Conservation (phyloP, 192 early-diverging fungal genomes). For the Coemansia sp. region DNA sequence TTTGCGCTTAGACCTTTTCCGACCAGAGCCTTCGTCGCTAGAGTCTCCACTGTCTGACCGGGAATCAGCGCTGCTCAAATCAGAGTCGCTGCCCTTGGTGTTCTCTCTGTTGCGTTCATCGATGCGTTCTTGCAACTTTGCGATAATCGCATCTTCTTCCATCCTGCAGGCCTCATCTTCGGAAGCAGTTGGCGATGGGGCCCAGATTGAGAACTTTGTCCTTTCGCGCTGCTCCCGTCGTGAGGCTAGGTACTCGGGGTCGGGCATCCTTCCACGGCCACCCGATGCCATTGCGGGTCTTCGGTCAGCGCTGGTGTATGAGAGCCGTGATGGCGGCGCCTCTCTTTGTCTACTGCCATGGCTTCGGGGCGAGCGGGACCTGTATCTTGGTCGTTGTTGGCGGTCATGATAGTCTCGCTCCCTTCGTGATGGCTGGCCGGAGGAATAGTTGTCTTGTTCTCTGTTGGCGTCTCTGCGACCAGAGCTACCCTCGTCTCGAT, state of each 20-base stretch:
- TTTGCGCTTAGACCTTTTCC: neutral
- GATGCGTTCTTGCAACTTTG: constrained; percentile 20
- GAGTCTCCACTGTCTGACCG: constrained; percentile 12
- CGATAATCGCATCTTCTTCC: constrained; percentile 34
- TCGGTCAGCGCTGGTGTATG: neutral
- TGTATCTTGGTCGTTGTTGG: neutral
- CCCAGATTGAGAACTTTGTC: constrained; percentile 56
- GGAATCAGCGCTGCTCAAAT: constrained; percentile 14
- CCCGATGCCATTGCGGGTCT: neutral
- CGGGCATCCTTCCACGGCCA: constrained; percentile 12
- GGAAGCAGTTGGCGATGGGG: constrained; percentile 55
- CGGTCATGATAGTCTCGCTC: neutral
- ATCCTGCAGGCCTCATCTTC: constrained; percentile 49
- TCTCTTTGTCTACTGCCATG: neutral
- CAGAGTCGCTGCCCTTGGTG: constrained; percentile 4
- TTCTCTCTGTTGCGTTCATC: constrained; percentile 4
- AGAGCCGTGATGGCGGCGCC: neutral
- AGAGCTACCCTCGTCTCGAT: neutral
- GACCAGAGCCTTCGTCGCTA: neutral
- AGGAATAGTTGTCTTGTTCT: neutral
- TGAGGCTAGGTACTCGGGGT: constrained; percentile 32
- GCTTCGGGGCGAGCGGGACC: neutral
- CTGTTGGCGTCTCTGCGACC: neutral
- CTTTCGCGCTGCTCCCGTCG: constrained; percentile 45
- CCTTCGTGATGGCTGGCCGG: neutral